Evolutionary conservation across 306 rosid genomes (phyloP).

Genomic region (Cajanus cajan): DNA sequence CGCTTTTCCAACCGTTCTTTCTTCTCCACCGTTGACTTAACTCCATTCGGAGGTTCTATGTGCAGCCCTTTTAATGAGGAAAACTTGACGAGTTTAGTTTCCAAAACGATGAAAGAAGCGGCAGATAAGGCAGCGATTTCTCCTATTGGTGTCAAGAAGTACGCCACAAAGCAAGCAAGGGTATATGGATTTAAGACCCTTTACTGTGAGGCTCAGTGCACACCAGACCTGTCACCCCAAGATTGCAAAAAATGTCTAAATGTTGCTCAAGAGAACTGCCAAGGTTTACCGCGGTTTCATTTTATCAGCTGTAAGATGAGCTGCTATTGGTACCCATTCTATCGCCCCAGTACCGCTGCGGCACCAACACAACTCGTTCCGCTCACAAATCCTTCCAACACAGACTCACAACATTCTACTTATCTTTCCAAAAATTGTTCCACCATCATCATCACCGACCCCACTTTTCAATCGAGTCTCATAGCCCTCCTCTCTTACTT

Average conservation of each 20-base stretch:
- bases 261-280: no score
- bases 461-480: no score
- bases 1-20: not conserved
- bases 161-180: constrained; percentile 4
- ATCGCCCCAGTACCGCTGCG: not conserved
- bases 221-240: not conserved
- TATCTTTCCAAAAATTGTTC: no score
- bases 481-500: no score
- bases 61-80: not conserved
- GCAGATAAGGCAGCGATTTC: not conserved
- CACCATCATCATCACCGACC: no score
- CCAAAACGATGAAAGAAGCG: not conserved
- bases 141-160: constrained; percentile 20
- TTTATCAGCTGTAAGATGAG: not conserved
- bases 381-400: not conserved
- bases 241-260: not conserved
- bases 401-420: not conserved
- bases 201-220: constrained; percentile 33
- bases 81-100: not conserved
- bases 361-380: not conserved
- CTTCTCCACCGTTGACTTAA: no score
- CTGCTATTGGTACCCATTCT: constrained; percentile 19
- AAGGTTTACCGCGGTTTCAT: no score
- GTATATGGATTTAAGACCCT: constrained; percentile 21
- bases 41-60: no score